Evolutionary conservation across 768 basidiomycete species (phyloP).

Genomic region (Boletus vinaceobasis): DNA sequence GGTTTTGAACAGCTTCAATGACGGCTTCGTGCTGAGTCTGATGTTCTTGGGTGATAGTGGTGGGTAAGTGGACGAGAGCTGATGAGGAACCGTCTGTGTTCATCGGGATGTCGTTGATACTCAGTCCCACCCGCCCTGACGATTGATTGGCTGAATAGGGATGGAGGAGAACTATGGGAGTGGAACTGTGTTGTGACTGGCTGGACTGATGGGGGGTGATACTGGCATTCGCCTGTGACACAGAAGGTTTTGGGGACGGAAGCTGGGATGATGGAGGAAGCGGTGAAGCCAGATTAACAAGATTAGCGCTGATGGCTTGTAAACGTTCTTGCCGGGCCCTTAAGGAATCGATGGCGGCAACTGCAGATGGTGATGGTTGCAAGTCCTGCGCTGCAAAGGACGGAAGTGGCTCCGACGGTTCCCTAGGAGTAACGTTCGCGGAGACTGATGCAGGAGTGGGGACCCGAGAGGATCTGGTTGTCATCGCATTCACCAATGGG

Average conservation of each 20-base stretch:
- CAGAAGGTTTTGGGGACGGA: slow-evolving; percentile 2
- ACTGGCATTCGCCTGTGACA: not conserved
- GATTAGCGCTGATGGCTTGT: slow-evolving; percentile 9
- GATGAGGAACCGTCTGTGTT: not conserved
- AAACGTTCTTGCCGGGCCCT: slow-evolving; percentile 12
- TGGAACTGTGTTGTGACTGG: not conserved
- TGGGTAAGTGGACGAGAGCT: not conserved
- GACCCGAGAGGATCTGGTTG: not conserved
- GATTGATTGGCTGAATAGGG: slow-evolving; percentile 10
- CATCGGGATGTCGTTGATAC: not conserved
- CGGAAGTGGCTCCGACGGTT: not conserved
- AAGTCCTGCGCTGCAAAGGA: slow-evolving; percentile 1
- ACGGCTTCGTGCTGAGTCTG: slow-evolving; percentile 9
- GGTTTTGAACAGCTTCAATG: slow-evolving; percentile 10
- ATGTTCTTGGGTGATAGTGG: slow-evolving; percentile 7
- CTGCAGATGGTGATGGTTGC: not conserved
- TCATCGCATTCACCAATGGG: not conserved
- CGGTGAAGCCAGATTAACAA: slow-evolving; percentile 9
- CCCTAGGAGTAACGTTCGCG: not conserved
- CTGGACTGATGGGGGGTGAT: not conserved
- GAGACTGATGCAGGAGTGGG: not conserved
- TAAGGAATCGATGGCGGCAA: slow-evolving; percentile 4
- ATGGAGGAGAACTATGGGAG: slow-evolving; percentile 1
- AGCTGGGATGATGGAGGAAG: slow-evolving; percentile 5
- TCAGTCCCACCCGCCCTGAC: not conserved